These are phyloP conservation scores for Chrysanthemum seticuspe DNA, from an alignment of 129 eudicot genomes.

Conservation along the genomic window DNA sequence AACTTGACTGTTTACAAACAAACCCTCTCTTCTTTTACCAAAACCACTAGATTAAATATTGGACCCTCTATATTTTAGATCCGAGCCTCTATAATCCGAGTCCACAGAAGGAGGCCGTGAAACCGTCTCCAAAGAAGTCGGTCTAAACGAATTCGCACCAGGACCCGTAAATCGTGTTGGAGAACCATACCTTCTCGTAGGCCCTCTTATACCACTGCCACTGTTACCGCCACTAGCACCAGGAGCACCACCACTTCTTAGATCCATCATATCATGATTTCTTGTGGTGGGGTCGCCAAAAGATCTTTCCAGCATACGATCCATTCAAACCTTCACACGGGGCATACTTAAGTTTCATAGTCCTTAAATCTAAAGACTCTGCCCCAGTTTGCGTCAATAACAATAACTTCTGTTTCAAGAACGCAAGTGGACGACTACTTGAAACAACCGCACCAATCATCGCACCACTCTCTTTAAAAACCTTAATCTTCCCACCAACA, in stretches of 20 bases:
- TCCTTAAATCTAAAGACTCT: slow-evolving; percentile 91
- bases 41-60: slow-evolving; percentile 61
- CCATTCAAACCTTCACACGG: too few species aligned
- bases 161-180: slow-evolving; percentile 60
- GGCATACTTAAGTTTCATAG: too few species aligned
- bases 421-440: slow-evolving; percentile 60
- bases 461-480: slow-evolving; percentile 75
- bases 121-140: slow-evolving; percentile 38
- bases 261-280: slow-evolving; percentile 58
- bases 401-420: slow-evolving; percentile 82
- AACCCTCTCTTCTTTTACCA: slow-evolving; percentile 74
- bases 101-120: slow-evolving; percentile 67
- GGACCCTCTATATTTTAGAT: slow-evolving; percentile 73
- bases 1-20: slow-evolving; percentile 64
- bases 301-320: too few species aligned
- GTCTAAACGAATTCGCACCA: slow-evolving; percentile 59
- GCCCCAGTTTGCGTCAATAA: slow-evolving; percentile 90
- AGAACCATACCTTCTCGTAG: slow-evolving; percentile 80
- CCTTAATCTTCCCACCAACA: slow-evolving; percentile 59
- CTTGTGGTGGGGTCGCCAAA: slow-evolving; percentile 65
- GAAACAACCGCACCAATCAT: slow-evolving; percentile 68
- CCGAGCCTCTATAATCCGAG: slow-evolving; percentile 62
- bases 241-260: slow-evolving; percentile 46
- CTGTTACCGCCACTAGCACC: slow-evolving; percentile 38
- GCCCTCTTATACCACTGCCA: slow-evolving; percentile 61